Conservation (phyloP, 257 asterid genomes). For the Plantago elongata region DNA sequence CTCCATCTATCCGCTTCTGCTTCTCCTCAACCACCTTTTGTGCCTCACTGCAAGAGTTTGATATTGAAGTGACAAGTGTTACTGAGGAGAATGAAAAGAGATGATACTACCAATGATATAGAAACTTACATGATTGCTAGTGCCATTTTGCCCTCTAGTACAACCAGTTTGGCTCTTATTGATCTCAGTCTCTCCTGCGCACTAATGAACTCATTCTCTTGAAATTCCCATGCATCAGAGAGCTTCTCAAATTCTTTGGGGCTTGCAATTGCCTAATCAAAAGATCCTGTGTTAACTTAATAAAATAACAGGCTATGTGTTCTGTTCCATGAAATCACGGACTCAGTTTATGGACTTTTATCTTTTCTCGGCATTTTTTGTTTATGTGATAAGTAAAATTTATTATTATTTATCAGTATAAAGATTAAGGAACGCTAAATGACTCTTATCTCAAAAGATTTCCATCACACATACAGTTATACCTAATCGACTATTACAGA, state of each 20-base stretch:
- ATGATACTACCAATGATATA: slow-evolving; percentile 12
- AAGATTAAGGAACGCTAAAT: background rate
- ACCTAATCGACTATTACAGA: background rate
- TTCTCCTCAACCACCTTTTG: slow-evolving; percentile 48
- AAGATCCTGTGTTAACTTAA: slow-evolving; percentile 5
- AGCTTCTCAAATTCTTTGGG: slow-evolving; percentile 42
- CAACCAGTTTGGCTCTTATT: slow-evolving; percentile 65
- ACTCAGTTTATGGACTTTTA: background rate
- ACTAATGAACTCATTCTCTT: slow-evolving; percentile 67
- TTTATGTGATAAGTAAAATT: background rate
- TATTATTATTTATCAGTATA: background rate
- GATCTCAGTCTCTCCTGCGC: slow-evolving; percentile 63
- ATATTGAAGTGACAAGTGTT: background rate
- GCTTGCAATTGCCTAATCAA: slow-evolving; percentile 42
- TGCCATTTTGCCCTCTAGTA: slow-evolving; percentile 78
- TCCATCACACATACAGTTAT: background rate
- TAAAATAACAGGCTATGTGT: background rate
- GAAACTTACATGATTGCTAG: slow-evolving; percentile 48
- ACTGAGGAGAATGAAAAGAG: background rate
- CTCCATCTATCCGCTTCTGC: slow-evolving; percentile 53
- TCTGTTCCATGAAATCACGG: background rate
- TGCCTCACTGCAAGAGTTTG: slow-evolving; percentile 48
- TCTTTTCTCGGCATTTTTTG: slow-evolving; percentile 1
- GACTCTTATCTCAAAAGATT: background rate
- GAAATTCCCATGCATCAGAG: slow-evolving; percentile 79